Evolutionary conservation across 306 rosid genomes (phyloP), one percentile per base, ranked within the genome.

Genomic region (Abrus pulchellus): DNA sequence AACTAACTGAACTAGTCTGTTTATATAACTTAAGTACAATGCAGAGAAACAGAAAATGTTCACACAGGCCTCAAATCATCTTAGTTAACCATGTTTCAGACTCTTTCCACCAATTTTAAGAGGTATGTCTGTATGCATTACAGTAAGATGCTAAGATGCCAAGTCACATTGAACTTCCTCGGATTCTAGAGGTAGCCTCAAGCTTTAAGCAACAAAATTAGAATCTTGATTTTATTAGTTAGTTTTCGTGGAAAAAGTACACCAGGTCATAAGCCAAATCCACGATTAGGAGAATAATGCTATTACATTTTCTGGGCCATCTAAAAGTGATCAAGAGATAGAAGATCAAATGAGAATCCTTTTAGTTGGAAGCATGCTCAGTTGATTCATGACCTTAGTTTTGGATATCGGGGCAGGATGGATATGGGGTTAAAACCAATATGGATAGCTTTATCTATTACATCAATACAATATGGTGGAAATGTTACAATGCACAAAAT

Each of bases 31-130:
- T 40, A 48, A 71, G 43, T 57, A 68, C 45, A 72, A 49, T 33
- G 79, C 32, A 71, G 4, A 81, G 68, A 73, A 27, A 78, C 20
- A 74, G 36, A 47, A 73, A 74, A 78, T 13, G 5, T 0, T 40
- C 43, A 64, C 9, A 32, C 12, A 34, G 70, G 54, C 82, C 57
- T 28, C 81, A 52, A 9, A 32, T 14, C 67, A 72, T 56, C 67
- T 63, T 33, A 57, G 77, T 57, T n/a, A 32, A 59, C 45, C 47
- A 55, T 6, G 77, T 65, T 64, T 55, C 38, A 76, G 29, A 83
- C 29, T 66, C 61, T 60, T 27, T 68, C 52, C 36, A 61, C 34
- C 63, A 44, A 36, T 34, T 53, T 74, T 59, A 9, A 40, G 13
- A 29, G 30, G 20, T 9, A 61, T 56, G 6, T 14, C 60, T 9